Conservation (phyloP, 1,139 yeast species). For the Taphrina populina region DNA sequence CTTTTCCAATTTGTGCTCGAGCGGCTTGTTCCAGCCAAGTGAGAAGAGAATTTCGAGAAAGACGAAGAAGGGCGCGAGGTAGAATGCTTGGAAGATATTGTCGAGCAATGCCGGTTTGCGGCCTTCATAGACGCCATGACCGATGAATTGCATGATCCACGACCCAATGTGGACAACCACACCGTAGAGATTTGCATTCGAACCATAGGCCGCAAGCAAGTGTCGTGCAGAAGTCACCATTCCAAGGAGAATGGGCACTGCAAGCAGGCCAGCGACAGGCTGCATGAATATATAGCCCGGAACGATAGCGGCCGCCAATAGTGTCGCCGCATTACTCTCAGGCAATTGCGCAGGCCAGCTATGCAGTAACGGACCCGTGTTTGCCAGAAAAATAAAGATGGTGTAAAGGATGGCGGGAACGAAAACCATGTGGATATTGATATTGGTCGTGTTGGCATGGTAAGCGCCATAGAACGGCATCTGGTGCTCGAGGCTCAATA, state of each 20-base stretch:
- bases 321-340: slow-evolving; percentile 48
- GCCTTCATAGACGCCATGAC: slow-evolving; percentile 79
- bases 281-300: slow-evolving; percentile 51
- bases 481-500: slow-evolving; percentile 55
- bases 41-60: slow-evolving; percentile 70
- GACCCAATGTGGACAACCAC: slow-evolving; percentile 45
- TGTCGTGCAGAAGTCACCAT: slow-evolving; percentile 41
- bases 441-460: slow-evolving; percentile 69
- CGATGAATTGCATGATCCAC: slow-evolving; percentile 87
- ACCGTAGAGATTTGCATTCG: slow-evolving; percentile 42
- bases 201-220: slow-evolving; percentile 37
- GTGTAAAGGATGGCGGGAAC: slow-evolving; percentile 74
- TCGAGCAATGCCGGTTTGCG: slow-evolving; percentile 86
- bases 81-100: slow-evolving; percentile 77
- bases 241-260: slow-evolving; percentile 46
- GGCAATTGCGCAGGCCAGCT: slow-evolving; percentile 42
- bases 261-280: slow-evolving; percentile 49
- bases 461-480: slow-evolving; percentile 80
- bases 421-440: slow-evolving; percentile 70
- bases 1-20: slow-evolving; percentile 9
- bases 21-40: slow-evolving; percentile 51
- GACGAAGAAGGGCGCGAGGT: slow-evolving; percentile 88
- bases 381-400: slow-evolving; percentile 51
- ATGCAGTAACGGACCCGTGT: slow-evolving; percentile 39
- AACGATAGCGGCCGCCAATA: slow-evolving; percentile 49